phyloP scores from a whole-genome alignment of 495 filamentous ascomycete species.

The Podospora australis region DNA sequence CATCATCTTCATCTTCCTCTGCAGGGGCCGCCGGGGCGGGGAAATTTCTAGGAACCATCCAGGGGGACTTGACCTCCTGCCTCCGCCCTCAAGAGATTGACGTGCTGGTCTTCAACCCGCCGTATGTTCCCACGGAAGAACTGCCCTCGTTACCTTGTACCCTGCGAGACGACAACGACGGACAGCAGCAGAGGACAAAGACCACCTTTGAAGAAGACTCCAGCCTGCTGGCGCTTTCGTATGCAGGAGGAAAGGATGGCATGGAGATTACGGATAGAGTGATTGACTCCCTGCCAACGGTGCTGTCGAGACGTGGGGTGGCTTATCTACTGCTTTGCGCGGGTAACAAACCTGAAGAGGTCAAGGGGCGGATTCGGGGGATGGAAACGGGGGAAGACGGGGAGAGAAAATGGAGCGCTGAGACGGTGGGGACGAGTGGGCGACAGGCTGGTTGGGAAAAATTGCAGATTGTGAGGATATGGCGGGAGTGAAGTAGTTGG shows the following conservation, averaged over 20 bases:
- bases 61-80: conserved; percentile 57
- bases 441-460: conserved; percentile 89
- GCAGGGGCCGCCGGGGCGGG: conserved; percentile 23
- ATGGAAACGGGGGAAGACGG: conserved; percentile 28
- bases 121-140: conserved; percentile 83
- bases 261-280: conserved; percentile 88
- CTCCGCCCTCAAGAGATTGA: conserved; percentile 57
- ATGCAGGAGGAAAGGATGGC: conserved; percentile 80
- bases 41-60: conserved; percentile 53
- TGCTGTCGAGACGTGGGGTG: conserved; percentile 63
- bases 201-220: conserved; percentile 61
- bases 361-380: conserved; percentile 55
- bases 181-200: neutral
- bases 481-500: conserved; percentile 35
- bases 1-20: conserved; percentile 27
- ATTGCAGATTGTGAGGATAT: conserved; percentile 74
- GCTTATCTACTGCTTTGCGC: conserved; percentile 86
- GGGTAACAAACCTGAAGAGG: conserved; percentile 74
- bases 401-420: conserved; percentile 56
- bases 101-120: conserved; percentile 91
- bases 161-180: neutral
- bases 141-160: conserved; percentile 42
- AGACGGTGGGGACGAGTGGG: conserved; percentile 78
- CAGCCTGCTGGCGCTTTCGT: conserved; percentile 76
- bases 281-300: conserved; percentile 55